Evolutionary conservation across 768 basidiomycete species (phyloP).

Genomic region (Psilocybe azurescens): DNA sequence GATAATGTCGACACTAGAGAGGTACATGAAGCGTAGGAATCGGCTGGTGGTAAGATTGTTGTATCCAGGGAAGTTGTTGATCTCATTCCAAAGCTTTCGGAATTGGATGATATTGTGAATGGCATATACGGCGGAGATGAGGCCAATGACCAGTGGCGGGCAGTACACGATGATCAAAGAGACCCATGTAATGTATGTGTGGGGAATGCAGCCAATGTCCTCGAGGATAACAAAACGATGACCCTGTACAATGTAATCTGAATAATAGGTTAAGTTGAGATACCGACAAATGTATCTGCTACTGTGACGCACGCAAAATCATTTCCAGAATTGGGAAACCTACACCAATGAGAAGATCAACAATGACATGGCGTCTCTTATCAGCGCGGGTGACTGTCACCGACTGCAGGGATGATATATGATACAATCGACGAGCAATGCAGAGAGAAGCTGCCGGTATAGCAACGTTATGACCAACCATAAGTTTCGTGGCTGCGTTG

Average conservation of each 20-base stretch:
- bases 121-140: slow-evolving; percentile 43
- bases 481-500: slow-evolving; percentile 45
- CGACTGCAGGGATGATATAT: slow-evolving; percentile 56
- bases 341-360: slow-evolving; percentile 57
- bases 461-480: slow-evolving; percentile 46
- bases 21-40: slow-evolving; percentile 61
- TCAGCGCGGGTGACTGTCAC: slow-evolving; percentile 56
- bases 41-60: slow-evolving; percentile 48
- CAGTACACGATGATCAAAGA: slow-evolving; percentile 47
- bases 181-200: slow-evolving; percentile 49
- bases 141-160: slow-evolving; percentile 45
- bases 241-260: slow-evolving; percentile 50
- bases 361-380: slow-evolving; percentile 51
- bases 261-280: neutral
- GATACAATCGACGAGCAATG: slow-evolving; percentile 66
- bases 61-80: slow-evolving; percentile 42
- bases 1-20: slow-evolving; percentile 51
- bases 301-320: slow-evolving; percentile 22
- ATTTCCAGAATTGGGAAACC: slow-evolving; percentile 57
- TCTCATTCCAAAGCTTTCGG: slow-evolving; percentile 42
- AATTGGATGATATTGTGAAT: slow-evolving; percentile 45
- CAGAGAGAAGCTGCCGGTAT: slow-evolving; percentile 59
- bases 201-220: slow-evolving; percentile 59
- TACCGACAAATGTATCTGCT: neutral
- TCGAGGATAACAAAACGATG: slow-evolving; percentile 66